Base-by-base conservation (phyloP, 2,329 filamentous ascomycete genomes). In the Domatiomyces globalis region DNA sequence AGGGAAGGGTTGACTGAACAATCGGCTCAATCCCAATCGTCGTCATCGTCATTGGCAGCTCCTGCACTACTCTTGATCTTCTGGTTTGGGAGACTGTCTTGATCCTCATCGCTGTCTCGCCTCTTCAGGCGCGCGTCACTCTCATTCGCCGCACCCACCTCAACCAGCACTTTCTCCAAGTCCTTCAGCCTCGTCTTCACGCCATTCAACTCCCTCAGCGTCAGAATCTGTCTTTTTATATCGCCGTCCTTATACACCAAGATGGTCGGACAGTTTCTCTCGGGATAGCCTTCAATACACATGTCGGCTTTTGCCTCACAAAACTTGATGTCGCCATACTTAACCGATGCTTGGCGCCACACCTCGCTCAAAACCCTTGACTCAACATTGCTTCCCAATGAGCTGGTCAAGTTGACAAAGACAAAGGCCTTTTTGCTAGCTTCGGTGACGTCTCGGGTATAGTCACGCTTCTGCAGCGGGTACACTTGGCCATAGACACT, bases 261-360 rank as follows among this genome's bases (percentile, higher is more conserved):
- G 36, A 98, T 87, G 0, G 92, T 98, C 1, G 92, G 92, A 52
- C 88, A 95, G 66, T 98, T 98, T 52, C 79, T 78, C 62, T 96
- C 92, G 1, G 92, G 92, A 67, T 98, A 98, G 43, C 87, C 87
- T 66, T 96, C 92, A 60, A 98, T 95, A 52, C 92, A 95, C 71
- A 95, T 80, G 63, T 87, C 83, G 5, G 83, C 92, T 60, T 83
- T 79, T 60, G 98, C 96, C 71, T 96, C 87, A 67, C 90, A 96
- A 69, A 98, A 98, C 70, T 98, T 98, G 67, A 98, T 74, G 58
- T 98, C 90, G 18, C 88, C 87, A 63, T 88, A 98, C 63, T 90
- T 87, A 54, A 69, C 71, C 0, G 92, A 90, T 43, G 92, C 77
- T 63, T 88, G 81, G 36, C 83, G 76, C 89, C 90, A 98, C 18